A percentile compares a stretch with the other conserved stretches of the same genome.
phyloP scores from a whole-genome alignment of 345 rosid genomes.

The Eucalyptus marginata region DNA sequence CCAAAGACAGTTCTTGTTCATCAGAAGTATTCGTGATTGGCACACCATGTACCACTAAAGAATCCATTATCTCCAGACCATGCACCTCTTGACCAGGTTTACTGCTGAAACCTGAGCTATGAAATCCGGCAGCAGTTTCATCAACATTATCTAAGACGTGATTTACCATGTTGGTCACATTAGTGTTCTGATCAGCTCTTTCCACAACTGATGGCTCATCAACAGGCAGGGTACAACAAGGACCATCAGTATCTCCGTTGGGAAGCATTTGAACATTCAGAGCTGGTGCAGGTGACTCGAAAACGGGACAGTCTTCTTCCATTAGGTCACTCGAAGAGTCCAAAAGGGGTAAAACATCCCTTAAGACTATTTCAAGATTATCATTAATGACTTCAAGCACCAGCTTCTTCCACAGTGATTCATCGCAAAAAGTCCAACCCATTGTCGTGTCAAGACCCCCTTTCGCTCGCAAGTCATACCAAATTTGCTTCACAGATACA shows the following conservation, averaged over 20 bases:
- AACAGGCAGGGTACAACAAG: neutral
- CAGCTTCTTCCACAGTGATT: slow-evolving; percentile 30
- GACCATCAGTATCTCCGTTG: slow-evolving; percentile 3
- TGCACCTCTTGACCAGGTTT: neutral
- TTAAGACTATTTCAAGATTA: slow-evolving; percentile 1
- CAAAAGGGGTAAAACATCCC: neutral
- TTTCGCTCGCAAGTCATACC: slow-evolving; percentile 60
- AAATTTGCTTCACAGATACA: slow-evolving; percentile 54
- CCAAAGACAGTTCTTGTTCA: neutral
- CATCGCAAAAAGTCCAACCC: slow-evolving; percentile 41
- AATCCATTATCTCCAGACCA: neutral
- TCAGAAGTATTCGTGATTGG: neutral
- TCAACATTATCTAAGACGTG: neutral
- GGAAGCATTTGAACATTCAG: slow-evolving; percentile 7
- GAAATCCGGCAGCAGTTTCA: neutral
- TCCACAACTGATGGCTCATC: neutral
- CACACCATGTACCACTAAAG: neutral
- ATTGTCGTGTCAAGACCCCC: slow-evolving; percentile 18
- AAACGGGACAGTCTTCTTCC: neutral
- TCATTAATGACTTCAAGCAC: slow-evolving; percentile 34
- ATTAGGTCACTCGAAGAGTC: neutral
- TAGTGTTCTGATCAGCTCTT: neutral
- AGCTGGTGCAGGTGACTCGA: neutral
- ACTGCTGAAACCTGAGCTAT: neutral
- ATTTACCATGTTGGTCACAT: neutral